These are phyloP conservation scores for Schwanniomyces polymorphus DNA, from an alignment of 805 yeast species.

Conservation along the genomic window DNA sequence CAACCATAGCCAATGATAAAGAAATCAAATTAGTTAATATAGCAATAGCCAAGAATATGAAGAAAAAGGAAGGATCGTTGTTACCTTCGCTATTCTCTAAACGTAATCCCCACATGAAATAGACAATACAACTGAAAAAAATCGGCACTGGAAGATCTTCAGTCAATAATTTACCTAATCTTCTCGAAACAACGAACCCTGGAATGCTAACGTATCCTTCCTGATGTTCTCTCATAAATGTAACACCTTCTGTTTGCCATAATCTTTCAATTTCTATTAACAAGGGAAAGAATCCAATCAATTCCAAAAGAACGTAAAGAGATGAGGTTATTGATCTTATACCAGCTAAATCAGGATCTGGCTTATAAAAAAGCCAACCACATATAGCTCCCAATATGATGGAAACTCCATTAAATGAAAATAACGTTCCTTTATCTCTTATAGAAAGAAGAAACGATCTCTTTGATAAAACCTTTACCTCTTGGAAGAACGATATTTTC, in stretches of 20 bases:
- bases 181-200: slow-evolving; percentile 67
- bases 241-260: slow-evolving; percentile 37
- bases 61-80: slow-evolving; percentile 46
- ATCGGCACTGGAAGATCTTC: slow-evolving; percentile 71
- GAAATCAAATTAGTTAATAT: slow-evolving; percentile 58
- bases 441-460: slow-evolving; percentile 32
- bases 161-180: slow-evolving; percentile 61
- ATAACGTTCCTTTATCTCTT: slow-evolving; percentile 32
- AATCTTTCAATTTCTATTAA: slow-evolving; percentile 39
- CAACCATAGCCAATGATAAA: slow-evolving; percentile 52
- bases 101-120: slow-evolving; percentile 76
- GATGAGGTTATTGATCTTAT: slow-evolving; percentile 53
- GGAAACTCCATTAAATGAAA: slow-evolving; percentile 39
- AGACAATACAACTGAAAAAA: slow-evolving; percentile 60
- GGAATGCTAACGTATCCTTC: slow-evolving; percentile 66
- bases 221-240: slow-evolving; percentile 57
- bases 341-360: slow-evolving; percentile 60
- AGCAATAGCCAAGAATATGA: slow-evolving; percentile 58
- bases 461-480: slow-evolving; percentile 31
- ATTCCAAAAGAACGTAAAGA: slow-evolving; percentile 37
- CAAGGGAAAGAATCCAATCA: slow-evolving; percentile 41
- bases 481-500: slow-evolving; percentile 26
- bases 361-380: slow-evolving; percentile 78
- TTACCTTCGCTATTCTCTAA: slow-evolving; percentile 14
- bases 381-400: slow-evolving; percentile 55